Conservation (phyloP, 2,329 filamentous ascomycete genomes). For the Cladophialophora immunda region DNA sequence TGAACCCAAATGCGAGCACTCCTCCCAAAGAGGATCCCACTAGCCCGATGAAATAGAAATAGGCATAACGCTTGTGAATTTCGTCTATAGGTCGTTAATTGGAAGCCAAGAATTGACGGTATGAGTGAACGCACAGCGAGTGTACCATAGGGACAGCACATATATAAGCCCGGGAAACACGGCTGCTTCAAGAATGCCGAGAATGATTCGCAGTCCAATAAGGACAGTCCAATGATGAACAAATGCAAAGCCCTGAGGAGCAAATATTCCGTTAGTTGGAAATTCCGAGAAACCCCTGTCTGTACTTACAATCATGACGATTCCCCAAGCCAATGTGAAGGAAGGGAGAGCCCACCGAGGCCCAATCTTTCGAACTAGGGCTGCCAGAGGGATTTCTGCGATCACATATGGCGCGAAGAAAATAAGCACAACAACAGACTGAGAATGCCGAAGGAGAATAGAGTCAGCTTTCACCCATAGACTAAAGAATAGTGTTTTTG, state of each 20-base stretch:
- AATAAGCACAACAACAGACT: conserved; percentile 67
- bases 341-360: conserved; percentile 44
- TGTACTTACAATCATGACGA: conserved; percentile 46
- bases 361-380: not conserved
- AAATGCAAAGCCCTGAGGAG: conserved; percentile 42
- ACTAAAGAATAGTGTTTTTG: no score
- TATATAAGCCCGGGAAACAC: conserved; percentile 25
- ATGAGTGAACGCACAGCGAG: no score
- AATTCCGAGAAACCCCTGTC: no score
- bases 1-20: conserved; percentile 43
- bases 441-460: not conserved
- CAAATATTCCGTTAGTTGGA: no score
- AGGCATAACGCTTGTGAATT: not conserved
- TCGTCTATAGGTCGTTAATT: conserved; percentile 3
- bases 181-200: conserved; percentile 68
- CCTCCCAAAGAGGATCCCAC: not conserved
- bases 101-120: no score
- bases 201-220: conserved; percentile 49
- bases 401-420: conserved; percentile 76
- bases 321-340: conserved; percentile 48
- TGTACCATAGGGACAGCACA: conserved; percentile 25
- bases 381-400: not conserved
- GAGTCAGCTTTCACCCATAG: no score
- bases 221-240: conserved; percentile 40
- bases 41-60: conserved; percentile 5